phyloP scores from a whole-genome alignment of 2,329 filamentous ascomycete species.

The Cladophialophora immunda region DNA sequence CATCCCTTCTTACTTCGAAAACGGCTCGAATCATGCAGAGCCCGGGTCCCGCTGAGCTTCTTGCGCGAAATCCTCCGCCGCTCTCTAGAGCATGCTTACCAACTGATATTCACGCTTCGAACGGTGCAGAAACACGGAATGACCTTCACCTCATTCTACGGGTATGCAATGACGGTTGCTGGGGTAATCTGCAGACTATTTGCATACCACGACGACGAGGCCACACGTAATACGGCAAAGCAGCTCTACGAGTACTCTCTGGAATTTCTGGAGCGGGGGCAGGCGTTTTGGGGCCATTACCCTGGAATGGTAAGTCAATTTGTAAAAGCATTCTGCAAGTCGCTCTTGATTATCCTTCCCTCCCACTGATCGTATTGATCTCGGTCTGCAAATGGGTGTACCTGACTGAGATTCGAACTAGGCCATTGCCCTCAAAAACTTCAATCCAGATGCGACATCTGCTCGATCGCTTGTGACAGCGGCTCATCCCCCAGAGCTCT shows the following conservation, averaged over 20 bases:
- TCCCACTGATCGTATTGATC: too few relatives aligned
- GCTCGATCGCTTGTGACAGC: slow-evolving; percentile 24
- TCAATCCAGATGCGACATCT: slow-evolving; percentile 20
- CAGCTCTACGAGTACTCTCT: slow-evolving; percentile 23
- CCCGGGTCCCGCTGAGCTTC: slow-evolving; percentile 46
- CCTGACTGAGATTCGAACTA: too few relatives aligned
- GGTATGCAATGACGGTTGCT: slow-evolving; percentile 46
- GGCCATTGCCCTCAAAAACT: slow-evolving; percentile 18
- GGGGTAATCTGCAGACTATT: slow-evolving; percentile 33
- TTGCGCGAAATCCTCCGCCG: slow-evolving; percentile 42
- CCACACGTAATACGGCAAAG: slow-evolving; percentile 16
- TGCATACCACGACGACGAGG: slow-evolving; percentile 23
- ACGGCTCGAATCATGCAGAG: slow-evolving; percentile 41
- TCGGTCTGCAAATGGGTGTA: too few relatives aligned
- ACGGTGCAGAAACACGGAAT: slow-evolving; percentile 40
- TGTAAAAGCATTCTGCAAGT: too few relatives aligned
- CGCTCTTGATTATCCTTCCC: too few relatives aligned
- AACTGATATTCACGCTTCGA: slow-evolving; percentile 43
- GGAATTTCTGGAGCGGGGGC: slow-evolving; percentile 20
- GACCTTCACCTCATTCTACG: slow-evolving; percentile 45
- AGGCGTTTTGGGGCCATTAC: slow-evolving; percentile 25
- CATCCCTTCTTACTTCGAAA: slow-evolving; percentile 48
- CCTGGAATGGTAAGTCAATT: slow-evolving; percentile 21
- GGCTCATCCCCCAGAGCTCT: neutral
- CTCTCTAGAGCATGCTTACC: slow-evolving; percentile 44